Percentiles rank a stretch among this genome's conserved stretches.
Conservation (phyloP, 169 alveolate species). For the Eimeria necatrix region DNA sequence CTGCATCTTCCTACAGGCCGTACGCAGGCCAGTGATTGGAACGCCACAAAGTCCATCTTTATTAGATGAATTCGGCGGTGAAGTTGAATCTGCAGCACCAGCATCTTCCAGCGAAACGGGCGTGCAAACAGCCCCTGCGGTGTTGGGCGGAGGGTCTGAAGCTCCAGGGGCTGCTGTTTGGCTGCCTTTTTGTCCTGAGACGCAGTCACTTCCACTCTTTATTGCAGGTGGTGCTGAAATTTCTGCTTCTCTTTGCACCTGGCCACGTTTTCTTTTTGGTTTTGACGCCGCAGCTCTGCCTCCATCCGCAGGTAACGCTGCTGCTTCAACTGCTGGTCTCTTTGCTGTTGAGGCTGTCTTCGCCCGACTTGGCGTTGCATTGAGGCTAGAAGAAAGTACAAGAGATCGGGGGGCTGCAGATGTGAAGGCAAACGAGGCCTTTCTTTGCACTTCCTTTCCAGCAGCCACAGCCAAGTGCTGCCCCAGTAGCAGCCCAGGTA, state of each 20-base stretch:
- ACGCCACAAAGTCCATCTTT: background rate
- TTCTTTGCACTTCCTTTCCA: too few species aligned
- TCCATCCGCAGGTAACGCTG: background rate
- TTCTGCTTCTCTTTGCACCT: background rate
- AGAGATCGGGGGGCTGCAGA: background rate
- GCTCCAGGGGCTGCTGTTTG: background rate
- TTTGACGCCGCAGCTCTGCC: background rate
- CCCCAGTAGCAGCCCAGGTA: too few species aligned
- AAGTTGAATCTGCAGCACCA: background rate
- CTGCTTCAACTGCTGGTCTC: background rate
- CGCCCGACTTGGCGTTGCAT: background rate
- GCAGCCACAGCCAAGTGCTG: too few species aligned
- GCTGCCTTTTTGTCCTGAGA: background rate
- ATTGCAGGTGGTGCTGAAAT: background rate
- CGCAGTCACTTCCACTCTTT: background rate
- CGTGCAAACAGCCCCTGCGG: background rate
- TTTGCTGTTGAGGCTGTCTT: background rate
- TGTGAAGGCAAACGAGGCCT: background rate
- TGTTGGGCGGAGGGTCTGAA: background rate
- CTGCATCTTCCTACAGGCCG: conserved; percentile 52
- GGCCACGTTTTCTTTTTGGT: background rate
- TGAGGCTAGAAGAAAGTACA: background rate
- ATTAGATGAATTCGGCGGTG: background rate
- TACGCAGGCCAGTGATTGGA: conserved; percentile 24
- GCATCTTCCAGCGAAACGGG: background rate